Conservation (phyloP, 176 grass and related monocot species). For the Carex littledalei region DNA sequence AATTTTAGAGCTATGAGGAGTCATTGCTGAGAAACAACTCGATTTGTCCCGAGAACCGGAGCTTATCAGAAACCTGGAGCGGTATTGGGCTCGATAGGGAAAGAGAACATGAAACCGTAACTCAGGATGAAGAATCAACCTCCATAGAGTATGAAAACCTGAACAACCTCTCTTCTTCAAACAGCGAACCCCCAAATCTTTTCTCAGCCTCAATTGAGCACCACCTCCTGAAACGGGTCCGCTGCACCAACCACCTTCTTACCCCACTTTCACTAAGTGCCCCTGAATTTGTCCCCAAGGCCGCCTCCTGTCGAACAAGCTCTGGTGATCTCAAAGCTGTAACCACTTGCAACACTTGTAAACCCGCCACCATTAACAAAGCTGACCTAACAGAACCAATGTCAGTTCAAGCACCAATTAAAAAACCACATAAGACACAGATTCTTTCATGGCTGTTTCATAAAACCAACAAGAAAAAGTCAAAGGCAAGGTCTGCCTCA, state of each 20-base stretch:
- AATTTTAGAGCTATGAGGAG: constrained; percentile 66
- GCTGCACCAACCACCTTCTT: constrained; percentile 38
- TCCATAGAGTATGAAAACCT: constrained; percentile 50
- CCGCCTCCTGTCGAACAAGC: constrained; percentile 41
- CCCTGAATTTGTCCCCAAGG: constrained; percentile 36
- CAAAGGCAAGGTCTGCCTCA: constrained; percentile 39
- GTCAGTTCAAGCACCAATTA: constrained; percentile 39
- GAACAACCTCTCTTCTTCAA: constrained; percentile 70
- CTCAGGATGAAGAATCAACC: constrained; percentile 43
- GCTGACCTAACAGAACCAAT: constrained; percentile 25
- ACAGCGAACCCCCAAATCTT: constrained; percentile 50
- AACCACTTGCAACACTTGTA: constrained; percentile 74
- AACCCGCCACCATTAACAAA: constrained; percentile 68
- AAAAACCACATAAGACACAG: constrained; percentile 45
- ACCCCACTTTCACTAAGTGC: constrained; percentile 40
- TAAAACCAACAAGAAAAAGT: constrained; percentile 61
- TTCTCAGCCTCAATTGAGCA: constrained; percentile 60
- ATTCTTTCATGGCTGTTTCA: constrained; percentile 89
- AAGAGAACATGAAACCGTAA: constrained; percentile 18
- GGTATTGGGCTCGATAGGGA: constrained; percentile 56
- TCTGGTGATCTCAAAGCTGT: constrained; percentile 53
- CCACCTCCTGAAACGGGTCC: constrained; percentile 33
- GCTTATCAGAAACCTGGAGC: constrained; percentile 78
- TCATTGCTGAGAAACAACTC: constrained; percentile 44
- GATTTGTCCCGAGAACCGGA: constrained; percentile 66